Evolutionary conservation across 1,284 basidiomycete species (phyloP), one percentile per base, ranked within the genome.

Genomic region (Meira miltonrushii): DNA sequence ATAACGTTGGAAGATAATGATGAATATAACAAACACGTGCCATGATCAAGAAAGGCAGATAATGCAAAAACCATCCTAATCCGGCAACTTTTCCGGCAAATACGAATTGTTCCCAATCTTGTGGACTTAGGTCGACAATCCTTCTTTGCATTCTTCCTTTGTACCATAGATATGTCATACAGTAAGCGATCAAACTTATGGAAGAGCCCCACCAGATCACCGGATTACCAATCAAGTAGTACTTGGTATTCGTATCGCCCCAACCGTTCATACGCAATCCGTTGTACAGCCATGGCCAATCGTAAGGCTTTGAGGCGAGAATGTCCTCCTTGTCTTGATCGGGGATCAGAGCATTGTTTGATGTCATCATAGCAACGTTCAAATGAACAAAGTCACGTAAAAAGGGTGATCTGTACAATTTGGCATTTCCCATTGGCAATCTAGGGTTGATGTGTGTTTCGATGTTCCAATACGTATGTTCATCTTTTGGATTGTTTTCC

Each of bases 341-440:
- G 0, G 94, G 94, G 47, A 97, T 81, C 56, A 98, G 86, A 0
- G 95, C 93, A 78, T 98, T 98, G 83, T 98, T 98, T 4, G 93
- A 95, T 0, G 92, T 96, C 91, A 95, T 94, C 95, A 98, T 98
- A 13, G 93, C 94, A 13, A 98, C 90, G 74, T 98, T 98, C 59
- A 98, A 85, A 79, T 98, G 94, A 86, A 92, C 92, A 80, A 98
- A 97, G 80, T 98, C 94, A 58, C 89, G 87, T 58, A 96, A 81
- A 84, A 98, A 98, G 0, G 93, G 89, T 2, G 94, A 95, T 46
- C 82, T 83, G 82, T 94, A 95, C 60, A 88, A 85, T 74, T 89
- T 90, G 55, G 84, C 83, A 57, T 94, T 84, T 2, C 89, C 93
- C 4, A 85, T 73, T 3, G 92, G 90, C 5, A 98, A 81, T 72